Conservation (phyloP, 768 basidiomycete genomes). For the Coprinopsis strossmayeri region DNA sequence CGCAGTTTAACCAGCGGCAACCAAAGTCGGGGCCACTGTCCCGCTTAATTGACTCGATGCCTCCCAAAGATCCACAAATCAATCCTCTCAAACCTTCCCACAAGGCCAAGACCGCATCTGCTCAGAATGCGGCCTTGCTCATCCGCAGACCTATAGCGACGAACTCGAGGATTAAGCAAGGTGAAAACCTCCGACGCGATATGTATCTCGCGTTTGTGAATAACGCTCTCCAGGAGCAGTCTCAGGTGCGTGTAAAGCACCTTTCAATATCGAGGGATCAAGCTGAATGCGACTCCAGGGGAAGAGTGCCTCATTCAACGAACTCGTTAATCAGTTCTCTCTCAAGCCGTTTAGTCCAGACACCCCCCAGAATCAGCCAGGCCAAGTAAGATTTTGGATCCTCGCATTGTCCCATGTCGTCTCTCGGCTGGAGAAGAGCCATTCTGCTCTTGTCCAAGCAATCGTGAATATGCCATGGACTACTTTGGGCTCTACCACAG, state of each 20-base stretch:
- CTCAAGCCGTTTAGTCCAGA: slow-evolving; percentile 29
- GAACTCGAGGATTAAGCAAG: slow-evolving; percentile 72
- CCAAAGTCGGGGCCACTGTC: slow-evolving; percentile 61
- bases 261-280: slow-evolving; percentile 5
- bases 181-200: slow-evolving; percentile 69
- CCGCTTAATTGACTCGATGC: slow-evolving; percentile 37
- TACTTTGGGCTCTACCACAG: slow-evolving; percentile 78
- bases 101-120: slow-evolving; percentile 7
- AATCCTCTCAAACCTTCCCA: slow-evolving; percentile 16
- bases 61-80: slow-evolving; percentile 21
- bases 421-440: slow-evolving; percentile 78
- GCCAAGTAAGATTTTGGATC: slow-evolving; percentile 74
- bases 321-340: slow-evolving; percentile 85
- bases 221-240: slow-evolving; percentile 72
- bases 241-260: slow-evolving; percentile 41
- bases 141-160: slow-evolving; percentile 61
- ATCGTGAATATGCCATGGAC: slow-evolving; percentile 89
- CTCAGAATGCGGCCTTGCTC: slow-evolving; percentile 20
- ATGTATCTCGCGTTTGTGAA: slow-evolving; percentile 82
- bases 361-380: slow-evolving; percentile 29
- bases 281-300: slow-evolving; percentile 43
- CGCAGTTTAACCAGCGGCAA: slow-evolving; percentile 68
- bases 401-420: slow-evolving; percentile 88
- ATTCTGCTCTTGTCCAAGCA: slow-evolving; percentile 77
- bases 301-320: slow-evolving; percentile 70